These are phyloP conservation scores for Scutellospora calospora DNA, from an alignment of 371 early-diverging fungal genomes.

Conservation along the genomic window DNA sequence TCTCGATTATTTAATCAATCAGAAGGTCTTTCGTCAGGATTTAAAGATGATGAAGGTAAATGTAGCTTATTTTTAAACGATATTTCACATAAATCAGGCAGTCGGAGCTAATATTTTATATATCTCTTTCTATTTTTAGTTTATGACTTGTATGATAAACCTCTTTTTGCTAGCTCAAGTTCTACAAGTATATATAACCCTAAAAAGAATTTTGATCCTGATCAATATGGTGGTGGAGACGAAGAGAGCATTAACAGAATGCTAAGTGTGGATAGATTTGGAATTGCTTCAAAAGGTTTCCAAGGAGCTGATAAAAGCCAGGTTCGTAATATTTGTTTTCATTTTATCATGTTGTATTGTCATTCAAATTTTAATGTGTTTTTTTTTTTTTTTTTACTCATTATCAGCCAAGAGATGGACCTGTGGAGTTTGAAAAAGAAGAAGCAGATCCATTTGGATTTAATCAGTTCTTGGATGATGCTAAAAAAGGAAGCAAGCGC, in stretches of 20 bases:
- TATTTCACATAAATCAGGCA: not conserved
- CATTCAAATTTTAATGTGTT: slow-evolving; percentile 15
- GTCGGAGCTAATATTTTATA: not conserved
- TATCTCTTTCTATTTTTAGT: slow-evolving; percentile 50
- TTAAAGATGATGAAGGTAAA: slow-evolving; percentile 84
- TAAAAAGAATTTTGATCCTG: slow-evolving; percentile 70
- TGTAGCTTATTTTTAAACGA: not conserved
- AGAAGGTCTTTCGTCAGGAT: slow-evolving; percentile 86
- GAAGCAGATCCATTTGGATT: slow-evolving; percentile 63
- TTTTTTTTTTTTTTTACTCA: not conserved
- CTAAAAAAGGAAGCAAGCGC: slow-evolving; percentile 60
- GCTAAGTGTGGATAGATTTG: slow-evolving; percentile 76
- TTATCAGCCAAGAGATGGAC: slow-evolving; percentile 68
- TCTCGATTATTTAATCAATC: slow-evolving; percentile 93
- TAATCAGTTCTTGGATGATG: slow-evolving; percentile 67
- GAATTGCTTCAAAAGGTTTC: slow-evolving; percentile 65
- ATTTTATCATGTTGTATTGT: not conserved
- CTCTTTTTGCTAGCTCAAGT: slow-evolving; percentile 81
- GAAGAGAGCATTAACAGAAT: slow-evolving; percentile 77
- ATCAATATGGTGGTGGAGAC: slow-evolving; percentile 71
- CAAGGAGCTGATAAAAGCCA: slow-evolving; percentile 69
- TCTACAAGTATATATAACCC: slow-evolving; percentile 85
- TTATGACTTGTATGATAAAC: slow-evolving; percentile 90
- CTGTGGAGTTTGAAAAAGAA: slow-evolving; percentile 94
- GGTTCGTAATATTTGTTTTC: slow-evolving; percentile 39